Percentiles rank a stretch among this genome's conserved stretches.
Conservation (phyloP, 116 monocot genomes). For the Cymodocea nodosa region DNA sequence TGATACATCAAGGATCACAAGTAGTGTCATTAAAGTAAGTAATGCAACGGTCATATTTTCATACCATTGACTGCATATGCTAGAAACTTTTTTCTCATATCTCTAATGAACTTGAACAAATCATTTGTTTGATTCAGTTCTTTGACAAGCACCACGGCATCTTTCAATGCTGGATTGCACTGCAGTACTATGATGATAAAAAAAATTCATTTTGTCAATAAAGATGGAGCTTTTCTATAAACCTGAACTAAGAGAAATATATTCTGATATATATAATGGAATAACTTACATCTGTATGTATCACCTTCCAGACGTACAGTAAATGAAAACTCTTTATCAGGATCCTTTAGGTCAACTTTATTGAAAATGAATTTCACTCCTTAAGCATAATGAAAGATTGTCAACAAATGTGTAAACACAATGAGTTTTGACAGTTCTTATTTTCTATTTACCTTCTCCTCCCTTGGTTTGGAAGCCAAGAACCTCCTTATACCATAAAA, state of each 20-base stretch:
- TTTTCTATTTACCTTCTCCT: constrained; percentile 53
- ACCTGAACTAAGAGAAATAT: neutral
- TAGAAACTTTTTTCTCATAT: constrained; percentile 70
- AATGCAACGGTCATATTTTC: neutral
- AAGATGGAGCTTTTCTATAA: neutral
- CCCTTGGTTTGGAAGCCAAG: constrained; percentile 73
- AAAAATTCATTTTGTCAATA: neutral
- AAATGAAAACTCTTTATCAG: constrained; percentile 61
- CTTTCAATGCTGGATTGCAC: constrained; percentile 41
- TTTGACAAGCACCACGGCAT: constrained; percentile 30
- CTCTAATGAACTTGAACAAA: constrained; percentile 62
- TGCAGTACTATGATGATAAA: constrained; percentile 37
- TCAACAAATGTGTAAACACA: constrained; percentile 3
- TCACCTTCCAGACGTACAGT: constrained; percentile 56
- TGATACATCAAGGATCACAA: no score
- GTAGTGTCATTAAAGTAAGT: no score
- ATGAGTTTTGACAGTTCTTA: neutral
- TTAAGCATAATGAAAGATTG: constrained; percentile 15
- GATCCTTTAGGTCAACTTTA: constrained; percentile 48
- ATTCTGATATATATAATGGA: neutral
- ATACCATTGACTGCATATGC: constrained; percentile 45
- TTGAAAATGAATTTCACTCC: constrained; percentile 76
- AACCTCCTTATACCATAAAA: constrained; percentile 60
- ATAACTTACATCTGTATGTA: constrained; percentile 53
- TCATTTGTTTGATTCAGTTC: constrained; percentile 70